Conservation (phyloP, 192 early-diverging fungal species). For the Rhizophagus clarus region DNA sequence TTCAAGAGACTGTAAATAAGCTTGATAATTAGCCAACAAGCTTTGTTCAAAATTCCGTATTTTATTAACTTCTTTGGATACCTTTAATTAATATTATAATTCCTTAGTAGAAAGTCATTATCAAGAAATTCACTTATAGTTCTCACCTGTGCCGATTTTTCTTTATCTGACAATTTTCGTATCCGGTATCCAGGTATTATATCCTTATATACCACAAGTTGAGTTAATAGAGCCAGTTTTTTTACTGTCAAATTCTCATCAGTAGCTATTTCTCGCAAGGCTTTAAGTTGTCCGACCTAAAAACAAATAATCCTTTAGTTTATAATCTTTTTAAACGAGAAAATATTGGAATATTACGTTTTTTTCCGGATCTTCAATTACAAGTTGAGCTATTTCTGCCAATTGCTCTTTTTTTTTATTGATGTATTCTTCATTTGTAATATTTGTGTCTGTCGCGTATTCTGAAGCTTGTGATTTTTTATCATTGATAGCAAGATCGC, state of each 20-base stretch:
- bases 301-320: constrained; percentile 12
- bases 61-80: constrained; percentile 90
- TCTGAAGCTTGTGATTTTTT: constrained; percentile 31
- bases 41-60: constrained; percentile 85
- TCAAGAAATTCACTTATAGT: neutral
- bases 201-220: constrained; percentile 92
- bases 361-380: constrained; percentile 84
- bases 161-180: constrained; percentile 80
- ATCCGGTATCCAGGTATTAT: constrained; percentile 96
- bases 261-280: constrained; percentile 64
- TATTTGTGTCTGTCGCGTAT: constrained; percentile 40
- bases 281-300: constrained; percentile 67
- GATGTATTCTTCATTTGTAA: constrained; percentile 60
- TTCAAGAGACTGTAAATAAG: constrained; percentile 80
- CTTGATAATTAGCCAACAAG: constrained; percentile 82
- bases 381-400: constrained; percentile 72
- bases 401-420: constrained; percentile 76
- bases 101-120: neutral
- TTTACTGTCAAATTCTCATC: constrained; percentile 66
- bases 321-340: no score
- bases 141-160: constrained; percentile 53
- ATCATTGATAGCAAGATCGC: constrained; percentile 41
- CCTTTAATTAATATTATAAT: constrained; percentile 42
- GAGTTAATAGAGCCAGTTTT: constrained; percentile 81
- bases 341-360: constrained; percentile 43